A percentile compares a stretch with the other conserved stretches of the same genome.
These are phyloP conservation scores for Cercospora sp. DNA, from an alignment of 2,329 filamentous ascomycete genomes.

Conservation along the genomic window DNA sequence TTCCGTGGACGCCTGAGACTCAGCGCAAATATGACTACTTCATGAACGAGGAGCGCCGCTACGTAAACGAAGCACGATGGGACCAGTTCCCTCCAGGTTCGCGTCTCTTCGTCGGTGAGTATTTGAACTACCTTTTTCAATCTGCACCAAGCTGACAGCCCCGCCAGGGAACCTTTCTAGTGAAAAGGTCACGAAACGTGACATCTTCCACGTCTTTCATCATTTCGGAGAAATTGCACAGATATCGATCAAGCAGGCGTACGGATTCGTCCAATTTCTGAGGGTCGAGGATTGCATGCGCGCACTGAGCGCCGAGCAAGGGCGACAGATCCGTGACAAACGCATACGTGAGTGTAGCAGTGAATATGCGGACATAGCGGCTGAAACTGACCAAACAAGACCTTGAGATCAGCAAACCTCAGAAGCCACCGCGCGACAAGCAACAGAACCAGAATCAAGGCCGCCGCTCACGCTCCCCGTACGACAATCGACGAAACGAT, in stretches of 20 bases:
- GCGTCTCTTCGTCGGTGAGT: slow-evolving; percentile 77
- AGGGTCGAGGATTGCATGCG: slow-evolving; percentile 69
- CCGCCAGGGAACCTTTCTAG: slow-evolving; percentile 79
- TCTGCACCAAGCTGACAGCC: slow-evolving; percentile 29
- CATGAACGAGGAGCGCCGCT: slow-evolving; percentile 68
- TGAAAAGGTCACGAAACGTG: slow-evolving; percentile 88
- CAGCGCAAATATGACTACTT: slow-evolving; percentile 72
- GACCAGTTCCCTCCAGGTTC: slow-evolving; percentile 76
- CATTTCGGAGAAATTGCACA: slow-evolving; percentile 84
- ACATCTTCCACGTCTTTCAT: slow-evolving; percentile 89
- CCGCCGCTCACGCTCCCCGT: slow-evolving; percentile 61
- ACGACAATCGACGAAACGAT: slow-evolving; percentile 49
- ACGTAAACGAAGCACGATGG: slow-evolving; percentile 77
- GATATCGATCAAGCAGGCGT: slow-evolving; percentile 93
- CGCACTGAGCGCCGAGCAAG: slow-evolving; percentile 77
- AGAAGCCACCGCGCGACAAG: slow-evolving; percentile 52
- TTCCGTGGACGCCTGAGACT: slow-evolving; percentile 56
- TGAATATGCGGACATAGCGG: neutral
- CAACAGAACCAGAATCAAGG: slow-evolving; percentile 26
- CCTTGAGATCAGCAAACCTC: slow-evolving; percentile 84
- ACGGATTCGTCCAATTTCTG: slow-evolving; percentile 94
- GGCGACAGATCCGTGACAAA: slow-evolving; percentile 77
- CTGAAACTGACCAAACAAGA: slow-evolving; percentile 55
- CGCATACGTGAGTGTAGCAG: slow-evolving; percentile 74
- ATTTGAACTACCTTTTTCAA: no score